Evolutionary conservation across 2,329 filamentous ascomycete species (phyloP), one percentile per base, ranked within the genome.

Genomic region (Davidsoniella virescens): DNA sequence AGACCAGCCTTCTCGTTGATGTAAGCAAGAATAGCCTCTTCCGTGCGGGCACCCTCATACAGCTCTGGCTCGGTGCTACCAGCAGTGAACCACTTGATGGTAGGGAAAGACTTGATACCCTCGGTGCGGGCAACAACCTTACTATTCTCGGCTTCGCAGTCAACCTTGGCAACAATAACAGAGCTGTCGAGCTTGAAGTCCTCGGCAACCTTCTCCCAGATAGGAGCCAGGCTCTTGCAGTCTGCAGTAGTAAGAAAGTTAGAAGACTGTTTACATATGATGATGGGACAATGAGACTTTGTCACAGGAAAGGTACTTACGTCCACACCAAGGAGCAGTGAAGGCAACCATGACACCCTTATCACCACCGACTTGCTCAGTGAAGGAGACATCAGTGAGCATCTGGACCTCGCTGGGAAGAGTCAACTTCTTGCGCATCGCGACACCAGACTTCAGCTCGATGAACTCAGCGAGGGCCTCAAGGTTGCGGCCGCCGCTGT

Each of bases 281-380:
- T 16, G 33, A 46, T 14, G 3, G 23, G 37, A 26, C 9, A 17
- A 33, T 20, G 45, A 18, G 12, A 33, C 1, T 33, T 33, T 33
- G 29, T 6, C 29, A 33, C 6, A 10, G 6, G 4, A 38, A 16
- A 36, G 16, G 25, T 45, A 84, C 87, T 68, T 78, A 96, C 92
- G 90, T 65, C 90, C 90, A 68, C 92, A 98, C 92, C 90, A 96
- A 49, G 92, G 88, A 49, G 92, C 90, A 58, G 93, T 98, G 67
- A 98, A 98, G 43, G 93, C 88, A 63, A 98, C 88, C 50, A 98
- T 67, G 17, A 94, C 86, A 66, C 93, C 74, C 75, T 94, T 87
- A 56, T 94, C 85, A 47, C 79, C 73, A 56, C 90, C 90, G 69
- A 95, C 72, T 53, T 76, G 71, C 63, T 80, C 70, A 66, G 80